These are phyloP conservation scores for Nepenthes mirabilis DNA, from an alignment of 148 eudicot species.

Conservation along the genomic window DNA sequence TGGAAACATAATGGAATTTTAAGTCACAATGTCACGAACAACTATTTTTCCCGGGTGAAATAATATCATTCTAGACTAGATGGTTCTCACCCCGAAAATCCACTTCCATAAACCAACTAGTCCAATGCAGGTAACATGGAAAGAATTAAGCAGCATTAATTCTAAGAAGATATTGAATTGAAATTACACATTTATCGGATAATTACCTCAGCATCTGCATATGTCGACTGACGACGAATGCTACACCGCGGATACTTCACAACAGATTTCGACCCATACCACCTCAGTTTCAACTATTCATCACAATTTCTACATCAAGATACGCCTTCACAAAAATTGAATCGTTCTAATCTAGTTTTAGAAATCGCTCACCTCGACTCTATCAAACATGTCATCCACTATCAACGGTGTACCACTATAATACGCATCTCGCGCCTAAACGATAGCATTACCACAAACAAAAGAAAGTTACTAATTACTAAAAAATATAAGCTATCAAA, in stretches of 20 bases:
- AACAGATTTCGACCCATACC: conserved; percentile 81
- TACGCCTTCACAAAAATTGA: not conserved
- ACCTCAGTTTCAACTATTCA: conserved; percentile 58
- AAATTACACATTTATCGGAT: not conserved
- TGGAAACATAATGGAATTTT: too few relatives aligned
- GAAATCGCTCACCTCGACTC: conserved; percentile 54
- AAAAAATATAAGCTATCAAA: not conserved
- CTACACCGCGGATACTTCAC: conserved; percentile 97
- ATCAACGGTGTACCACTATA: conserved; percentile 85
- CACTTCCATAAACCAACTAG: too few relatives aligned
- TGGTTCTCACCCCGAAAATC: not conserved
- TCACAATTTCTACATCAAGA: not conserved
- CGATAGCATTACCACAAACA: not conserved
- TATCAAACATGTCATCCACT: conserved; percentile 93
- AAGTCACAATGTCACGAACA: too few relatives aligned
- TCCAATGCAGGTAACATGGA: not conserved
- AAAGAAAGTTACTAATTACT: not conserved
- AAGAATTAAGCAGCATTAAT: not conserved
- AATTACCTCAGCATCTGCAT: conserved; percentile 91
- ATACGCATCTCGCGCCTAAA: conserved; percentile 80
- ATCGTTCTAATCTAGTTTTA: not conserved
- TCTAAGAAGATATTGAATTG: not conserved
- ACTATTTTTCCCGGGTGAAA: too few relatives aligned
- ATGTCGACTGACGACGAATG: conserved; percentile 65
- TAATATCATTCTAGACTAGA: too few relatives aligned